phyloP scores from a whole-genome alignment of 2,329 filamentous ascomycete species.

The Magnaporthiopsis poae region DNA sequence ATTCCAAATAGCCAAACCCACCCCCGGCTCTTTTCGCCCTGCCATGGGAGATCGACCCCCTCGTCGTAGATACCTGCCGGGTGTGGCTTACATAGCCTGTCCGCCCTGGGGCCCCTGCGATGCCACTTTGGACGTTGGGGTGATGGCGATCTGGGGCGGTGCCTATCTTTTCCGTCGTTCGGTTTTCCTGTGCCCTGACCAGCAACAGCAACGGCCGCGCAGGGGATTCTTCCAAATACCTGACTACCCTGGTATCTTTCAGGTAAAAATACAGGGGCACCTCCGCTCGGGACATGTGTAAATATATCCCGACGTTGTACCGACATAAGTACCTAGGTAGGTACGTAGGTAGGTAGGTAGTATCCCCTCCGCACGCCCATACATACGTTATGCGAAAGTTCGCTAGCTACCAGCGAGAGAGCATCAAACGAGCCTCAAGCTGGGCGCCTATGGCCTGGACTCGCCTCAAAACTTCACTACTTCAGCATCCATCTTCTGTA shows the following conservation, averaged over 20 bases:
- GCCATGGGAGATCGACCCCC: not conserved
- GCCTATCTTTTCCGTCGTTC: no score
- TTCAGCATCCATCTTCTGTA: not conserved
- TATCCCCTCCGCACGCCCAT: not conserved
- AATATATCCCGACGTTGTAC: not conserved
- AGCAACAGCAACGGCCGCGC: no score
- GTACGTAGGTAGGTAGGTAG: no score
- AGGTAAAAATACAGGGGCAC: no score
- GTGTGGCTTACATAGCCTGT: not conserved
- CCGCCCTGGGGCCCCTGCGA: not conserved
- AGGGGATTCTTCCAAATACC: not conserved
- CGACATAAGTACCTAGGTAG: not conserved
- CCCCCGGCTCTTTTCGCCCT: not conserved
- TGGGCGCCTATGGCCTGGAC: not conserved
- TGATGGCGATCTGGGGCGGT: no score
- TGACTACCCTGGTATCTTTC: no score
- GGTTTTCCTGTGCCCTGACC: no score
- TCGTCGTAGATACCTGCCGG: not conserved
- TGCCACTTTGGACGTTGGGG: no score
- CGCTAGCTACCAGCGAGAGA: not conserved
- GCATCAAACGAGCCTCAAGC: not conserved
- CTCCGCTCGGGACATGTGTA: no score
- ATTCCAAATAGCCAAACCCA: not conserved
- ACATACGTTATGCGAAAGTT: not conserved
- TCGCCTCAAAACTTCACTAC: not conserved